Base-by-base conservation (phyloP, 805 yeast genomes). In the Middelhovenomyces tepae region DNA sequence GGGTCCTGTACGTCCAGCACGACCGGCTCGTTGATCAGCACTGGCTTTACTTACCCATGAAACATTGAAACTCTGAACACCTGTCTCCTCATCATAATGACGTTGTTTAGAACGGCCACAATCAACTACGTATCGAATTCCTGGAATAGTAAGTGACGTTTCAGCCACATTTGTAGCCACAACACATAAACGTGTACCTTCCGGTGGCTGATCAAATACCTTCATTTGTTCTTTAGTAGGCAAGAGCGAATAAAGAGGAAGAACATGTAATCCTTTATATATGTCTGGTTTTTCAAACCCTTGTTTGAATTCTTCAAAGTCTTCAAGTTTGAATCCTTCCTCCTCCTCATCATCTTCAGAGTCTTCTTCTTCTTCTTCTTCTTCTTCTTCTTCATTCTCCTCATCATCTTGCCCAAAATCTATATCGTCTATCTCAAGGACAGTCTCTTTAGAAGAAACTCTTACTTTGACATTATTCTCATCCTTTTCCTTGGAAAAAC, bases 1-100 rank as follows among this genome's bases (percentile, higher is more conserved):
- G 0, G 98, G 96, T 0, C 97, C 98, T 1, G 95, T 87, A 69
- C 97, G 78, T 53, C 96, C 97, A 32, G 97, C 97, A 65, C 97
- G 77, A 52, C 97, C 97, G 13, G 93, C 62, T 62, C 99, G 71
- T 64, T 91, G 99, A 45, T 75, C 91, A 0, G 97, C 89, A 38
- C 94, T 80, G 1, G 99, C 99, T 48, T 91, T 86, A 29, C 94
- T 80, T 3, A 87, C 67, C 96, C 96, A 91, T 35, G 74, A 80
- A 31, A 91, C 69, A 50, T 83, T 91, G 57, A 81, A 93, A 39
- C 93, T 81, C 58, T 89, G 97, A 21, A 91, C 94, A 3, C 94
- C 94, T 8, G 85, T 82, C 19, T 74, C 76, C 43, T 80, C 81
- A 43, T 87, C 80, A 50, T 64, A 85, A 40, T 73, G 75, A 34